Conservation (phyloP, 2,329 filamentous ascomycete genomes). For the Fusarium sp. region DNA sequence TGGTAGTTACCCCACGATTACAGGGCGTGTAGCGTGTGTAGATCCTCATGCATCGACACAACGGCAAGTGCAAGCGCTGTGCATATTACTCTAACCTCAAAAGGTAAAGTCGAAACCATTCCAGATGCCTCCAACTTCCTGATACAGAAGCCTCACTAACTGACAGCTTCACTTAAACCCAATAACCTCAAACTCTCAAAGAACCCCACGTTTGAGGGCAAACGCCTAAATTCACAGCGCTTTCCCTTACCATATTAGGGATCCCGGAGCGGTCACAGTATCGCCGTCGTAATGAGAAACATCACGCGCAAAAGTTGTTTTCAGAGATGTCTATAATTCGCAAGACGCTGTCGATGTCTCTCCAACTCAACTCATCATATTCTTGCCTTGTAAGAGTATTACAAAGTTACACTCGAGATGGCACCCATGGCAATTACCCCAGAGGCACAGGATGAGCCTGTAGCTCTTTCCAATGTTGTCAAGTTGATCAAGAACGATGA, state of each 20-base stretch:
- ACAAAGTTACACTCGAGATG: slow-evolving; percentile 28
- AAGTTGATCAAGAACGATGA: slow-evolving; percentile 48
- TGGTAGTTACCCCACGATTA: too few relatives aligned
- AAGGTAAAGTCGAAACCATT: not conserved
- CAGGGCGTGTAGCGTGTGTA: too few relatives aligned
- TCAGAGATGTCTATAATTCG: slow-evolving; percentile 21
- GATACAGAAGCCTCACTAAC: slow-evolving; percentile 9
- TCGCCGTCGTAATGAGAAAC: slow-evolving; percentile 3
- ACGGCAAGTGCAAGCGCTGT: slow-evolving; percentile 35
- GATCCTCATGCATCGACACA: not conserved
- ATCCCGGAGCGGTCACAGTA: not conserved
- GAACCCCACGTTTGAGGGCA: slow-evolving; percentile 20
- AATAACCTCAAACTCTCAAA: slow-evolving; percentile 3
- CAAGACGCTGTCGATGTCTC: slow-evolving; percentile 1
- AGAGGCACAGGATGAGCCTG: slow-evolving; percentile 37
- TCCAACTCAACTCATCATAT: not conserved
- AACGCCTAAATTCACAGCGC: slow-evolving; percentile 6
- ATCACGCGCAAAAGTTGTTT: slow-evolving; percentile 25
- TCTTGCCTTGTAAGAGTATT: slow-evolving; percentile 3
- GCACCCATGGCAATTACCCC: slow-evolving; percentile 44
- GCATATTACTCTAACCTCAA: slow-evolving; percentile 6
- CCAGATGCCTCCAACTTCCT: slow-evolving; percentile 35
- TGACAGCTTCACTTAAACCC: not conserved
- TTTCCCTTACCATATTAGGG: slow-evolving; percentile 22
- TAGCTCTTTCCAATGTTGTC: slow-evolving; percentile 37